phyloP scores from a whole-genome alignment of 352 stramenopile genomes.

The Peronospora belbahrii region DNA sequence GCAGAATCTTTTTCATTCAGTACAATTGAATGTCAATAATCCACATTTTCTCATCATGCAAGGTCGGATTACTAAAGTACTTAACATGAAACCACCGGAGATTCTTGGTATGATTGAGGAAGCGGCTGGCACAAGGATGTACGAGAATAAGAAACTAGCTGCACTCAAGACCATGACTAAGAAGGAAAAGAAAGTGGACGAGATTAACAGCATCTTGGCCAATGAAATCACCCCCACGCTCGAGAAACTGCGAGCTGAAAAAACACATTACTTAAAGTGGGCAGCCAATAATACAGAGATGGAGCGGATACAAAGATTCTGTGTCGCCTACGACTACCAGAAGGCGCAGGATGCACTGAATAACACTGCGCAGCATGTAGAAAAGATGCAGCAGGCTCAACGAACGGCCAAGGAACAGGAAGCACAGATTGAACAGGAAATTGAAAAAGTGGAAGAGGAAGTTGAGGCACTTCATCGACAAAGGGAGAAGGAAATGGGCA shows the following conservation, averaged over 20 bases:
- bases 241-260: conserved; percentile 94
- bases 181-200: conserved; percentile 98
- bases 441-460: conserved; percentile 80
- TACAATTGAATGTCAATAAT: conserved; percentile 99
- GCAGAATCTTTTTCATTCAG: conserved; percentile 99
- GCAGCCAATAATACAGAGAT: conserved; percentile 97
- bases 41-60: conserved; percentile 99
- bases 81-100: conserved; percentile 99
- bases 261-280: conserved; percentile 98
- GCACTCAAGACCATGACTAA: conserved; percentile 99
- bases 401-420: conserved; percentile 57
- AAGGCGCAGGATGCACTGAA: conserved; percentile 82
- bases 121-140: conserved; percentile 98
- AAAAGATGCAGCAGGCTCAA: conserved; percentile 83
- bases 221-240: conserved; percentile 99
- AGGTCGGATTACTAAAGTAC: conserved; percentile 96
- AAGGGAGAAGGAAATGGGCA: conserved; percentile 77
- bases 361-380: conserved; percentile 83
- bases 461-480: conserved; percentile 71
- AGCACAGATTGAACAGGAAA: conserved; percentile 46
- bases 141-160: conserved; percentile 98
- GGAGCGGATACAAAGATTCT: conserved; percentile 95
- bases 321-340: conserved; percentile 93
- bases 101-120: conserved; percentile 99
- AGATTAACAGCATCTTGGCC: conserved; percentile 97